phyloP scores from a whole-genome alignment of 768 basidiomycete species.

The Russula griseocarnosa region DNA sequence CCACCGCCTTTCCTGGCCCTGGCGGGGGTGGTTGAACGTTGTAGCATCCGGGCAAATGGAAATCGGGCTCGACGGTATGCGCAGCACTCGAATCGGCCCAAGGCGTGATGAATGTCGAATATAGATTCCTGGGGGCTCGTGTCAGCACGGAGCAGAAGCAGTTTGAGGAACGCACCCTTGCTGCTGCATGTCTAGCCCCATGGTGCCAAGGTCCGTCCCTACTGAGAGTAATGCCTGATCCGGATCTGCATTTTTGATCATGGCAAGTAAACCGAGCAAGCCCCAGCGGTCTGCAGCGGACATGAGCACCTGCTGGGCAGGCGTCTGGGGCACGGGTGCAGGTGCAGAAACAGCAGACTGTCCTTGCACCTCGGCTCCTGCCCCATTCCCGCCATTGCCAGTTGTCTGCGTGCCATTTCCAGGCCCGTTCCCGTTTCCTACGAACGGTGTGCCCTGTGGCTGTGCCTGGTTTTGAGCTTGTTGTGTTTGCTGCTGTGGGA shows the following conservation, averaged over 20 bases:
- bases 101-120: slow-evolving; percentile 89
- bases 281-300: slow-evolving; percentile 29
- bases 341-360: slow-evolving; percentile 24
- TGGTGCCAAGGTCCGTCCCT: slow-evolving; percentile 83
- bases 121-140: slow-evolving; percentile 54
- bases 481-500: slow-evolving; percentile 38
- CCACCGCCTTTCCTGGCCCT: slow-evolving; percentile 68
- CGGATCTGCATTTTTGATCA: slow-evolving; percentile 79
- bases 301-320: slow-evolving; percentile 29
- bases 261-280: slow-evolving; percentile 65
- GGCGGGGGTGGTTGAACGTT: slow-evolving; percentile 83
- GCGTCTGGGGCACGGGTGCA: slow-evolving; percentile 38
- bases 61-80: slow-evolving; percentile 83
- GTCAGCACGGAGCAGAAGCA: not conserved
- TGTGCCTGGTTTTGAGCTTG: slow-evolving; percentile 28
- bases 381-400: slow-evolving; percentile 29
- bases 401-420: slow-evolving; percentile 18
- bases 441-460: slow-evolving; percentile 18
- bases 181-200: slow-evolving; percentile 83
- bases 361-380: slow-evolving; percentile 22
- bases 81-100: slow-evolving; percentile 87
- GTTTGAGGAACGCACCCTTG: slow-evolving; percentile 56
- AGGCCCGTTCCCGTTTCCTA: slow-evolving; percentile 27
- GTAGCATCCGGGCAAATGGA: slow-evolving; percentile 83
- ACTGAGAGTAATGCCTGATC: slow-evolving; percentile 76